phyloP scores from a whole-genome alignment of 345 rosid species.

The Xanthoceras sorbifolium region DNA sequence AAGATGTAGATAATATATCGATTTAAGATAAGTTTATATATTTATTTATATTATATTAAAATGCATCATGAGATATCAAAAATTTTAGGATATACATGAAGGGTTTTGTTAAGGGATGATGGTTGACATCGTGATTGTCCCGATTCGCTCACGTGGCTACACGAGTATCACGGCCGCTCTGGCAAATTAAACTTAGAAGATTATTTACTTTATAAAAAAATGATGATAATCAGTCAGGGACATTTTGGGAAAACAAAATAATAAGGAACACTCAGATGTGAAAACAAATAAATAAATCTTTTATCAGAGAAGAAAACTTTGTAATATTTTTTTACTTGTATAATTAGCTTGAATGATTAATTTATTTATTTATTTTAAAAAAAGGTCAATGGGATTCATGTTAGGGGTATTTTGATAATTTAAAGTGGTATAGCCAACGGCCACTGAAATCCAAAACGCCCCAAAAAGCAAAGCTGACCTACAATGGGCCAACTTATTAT shows the following conservation, averaged over 20 bases:
- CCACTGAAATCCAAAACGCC: slow-evolving; percentile 56
- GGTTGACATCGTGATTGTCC: slow-evolving; percentile 29
- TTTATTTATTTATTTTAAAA: neutral
- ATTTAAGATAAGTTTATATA: neutral
- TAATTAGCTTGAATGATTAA: slow-evolving; percentile 27
- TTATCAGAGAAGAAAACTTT: neutral
- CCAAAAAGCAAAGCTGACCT: slow-evolving; percentile 45
- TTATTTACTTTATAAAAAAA: neutral
- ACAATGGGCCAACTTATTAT: slow-evolving; percentile 44
- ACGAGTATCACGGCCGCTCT: slow-evolving; percentile 20
- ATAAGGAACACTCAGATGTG: neutral
- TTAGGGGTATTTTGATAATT: slow-evolving; percentile 38
- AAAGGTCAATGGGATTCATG: slow-evolving; percentile 37
- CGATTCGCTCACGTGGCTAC: slow-evolving; percentile 32
- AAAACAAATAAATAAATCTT: neutral
- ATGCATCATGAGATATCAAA: neutral
- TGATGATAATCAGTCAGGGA: slow-evolving; percentile 12
- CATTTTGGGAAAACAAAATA: neutral
- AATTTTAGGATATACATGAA: slow-evolving; percentile 7
- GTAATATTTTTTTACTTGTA: neutral
- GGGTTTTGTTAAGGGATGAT: slow-evolving; percentile 18
- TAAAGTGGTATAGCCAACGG: slow-evolving; percentile 27
- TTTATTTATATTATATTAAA: too few relatives aligned
- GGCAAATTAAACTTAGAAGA: neutral
- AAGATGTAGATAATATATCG: slow-evolving; percentile 9